phyloP scores from a whole-genome alignment of 1,139 yeast genomes.

The Lodderomyces pseudojiufengensis region DNA sequence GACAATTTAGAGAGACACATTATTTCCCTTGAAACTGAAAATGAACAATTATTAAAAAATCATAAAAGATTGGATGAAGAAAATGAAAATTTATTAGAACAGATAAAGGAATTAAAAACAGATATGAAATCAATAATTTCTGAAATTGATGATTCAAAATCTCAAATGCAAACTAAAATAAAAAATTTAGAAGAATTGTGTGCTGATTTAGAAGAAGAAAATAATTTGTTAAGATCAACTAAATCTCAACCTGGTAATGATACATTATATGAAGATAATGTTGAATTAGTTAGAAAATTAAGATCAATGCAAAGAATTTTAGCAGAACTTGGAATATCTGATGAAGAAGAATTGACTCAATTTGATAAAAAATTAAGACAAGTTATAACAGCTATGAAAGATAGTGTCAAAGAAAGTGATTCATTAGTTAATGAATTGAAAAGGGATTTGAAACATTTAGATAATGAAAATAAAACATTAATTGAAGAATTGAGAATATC shows the following conservation, averaged over 20 bases:
- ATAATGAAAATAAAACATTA: not conserved
- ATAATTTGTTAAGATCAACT: not conserved
- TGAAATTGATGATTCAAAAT: slow-evolving; percentile 4
- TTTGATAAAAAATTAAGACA: not conserved
- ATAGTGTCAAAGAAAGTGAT: not conserved
- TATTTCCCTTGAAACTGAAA: not conserved
- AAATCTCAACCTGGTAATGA: too few relatives aligned
- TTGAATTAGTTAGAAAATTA: slow-evolving; percentile 2
- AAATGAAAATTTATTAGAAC: not conserved
- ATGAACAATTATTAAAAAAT: not conserved
- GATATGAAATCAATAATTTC: slow-evolving; percentile 5
- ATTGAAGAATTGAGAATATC: not conserved
- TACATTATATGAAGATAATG: slow-evolving; percentile 2
- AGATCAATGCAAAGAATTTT: slow-evolving; percentile 3
- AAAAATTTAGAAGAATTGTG: slow-evolving; percentile 2
- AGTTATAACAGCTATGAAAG: not conserved
- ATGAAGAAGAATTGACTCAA: slow-evolving; percentile 1
- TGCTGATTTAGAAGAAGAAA: slow-evolving; percentile 3
- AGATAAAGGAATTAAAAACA: slow-evolving; percentile 1
- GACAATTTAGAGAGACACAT: not conserved
- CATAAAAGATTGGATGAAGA: not conserved
- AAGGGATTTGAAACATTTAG: not conserved
- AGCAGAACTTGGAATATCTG: slow-evolving; percentile 2
- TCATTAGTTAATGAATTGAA: not conserved
- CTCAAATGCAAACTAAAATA: not conserved